Evolutionary conservation across 2,329 filamentous ascomycete genomes (phyloP).

Genomic region (Cordyceps javanica): DNA sequence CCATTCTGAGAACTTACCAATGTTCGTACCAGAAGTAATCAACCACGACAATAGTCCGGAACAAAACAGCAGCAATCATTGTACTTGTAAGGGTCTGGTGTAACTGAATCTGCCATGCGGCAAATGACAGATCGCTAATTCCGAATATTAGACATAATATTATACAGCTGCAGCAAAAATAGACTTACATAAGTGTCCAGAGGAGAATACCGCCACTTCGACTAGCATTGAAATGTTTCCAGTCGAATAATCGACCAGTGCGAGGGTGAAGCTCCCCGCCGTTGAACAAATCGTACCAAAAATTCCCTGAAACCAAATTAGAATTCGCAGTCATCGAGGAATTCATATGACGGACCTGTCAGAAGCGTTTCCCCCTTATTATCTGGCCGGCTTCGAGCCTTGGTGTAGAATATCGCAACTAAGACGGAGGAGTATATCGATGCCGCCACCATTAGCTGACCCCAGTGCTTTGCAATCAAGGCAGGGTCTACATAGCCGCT

Average conservation of each 20-base stretch:
- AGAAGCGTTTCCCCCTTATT: neutral
- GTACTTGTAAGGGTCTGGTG: neutral
- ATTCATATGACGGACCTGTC: neutral
- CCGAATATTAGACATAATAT: neutral
- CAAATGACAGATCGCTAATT: neutral
- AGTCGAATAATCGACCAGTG: constrained; percentile 8
- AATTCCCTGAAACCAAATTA: neutral
- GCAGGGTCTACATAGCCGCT: neutral
- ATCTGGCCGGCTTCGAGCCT: neutral
- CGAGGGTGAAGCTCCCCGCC: constrained; percentile 9
- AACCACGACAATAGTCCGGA: neutral
- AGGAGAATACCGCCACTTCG: neutral
- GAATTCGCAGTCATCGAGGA: neutral
- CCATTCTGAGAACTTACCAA: neutral
- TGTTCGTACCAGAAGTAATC: neutral
- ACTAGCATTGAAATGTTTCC: constrained; percentile 9
- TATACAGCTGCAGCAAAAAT: neutral
- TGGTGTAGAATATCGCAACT: neutral
- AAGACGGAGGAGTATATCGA: neutral
- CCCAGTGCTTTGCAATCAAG: neutral
- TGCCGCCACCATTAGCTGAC: neutral
- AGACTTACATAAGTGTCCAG: neutral
- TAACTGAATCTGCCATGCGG: neutral
- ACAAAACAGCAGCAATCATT: neutral
- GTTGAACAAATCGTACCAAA: constrained; percentile 9